These are phyloP conservation scores for Neohortaea acidophila DNA, from an alignment of 495 filamentous ascomycete genomes.

Conservation along the genomic window DNA sequence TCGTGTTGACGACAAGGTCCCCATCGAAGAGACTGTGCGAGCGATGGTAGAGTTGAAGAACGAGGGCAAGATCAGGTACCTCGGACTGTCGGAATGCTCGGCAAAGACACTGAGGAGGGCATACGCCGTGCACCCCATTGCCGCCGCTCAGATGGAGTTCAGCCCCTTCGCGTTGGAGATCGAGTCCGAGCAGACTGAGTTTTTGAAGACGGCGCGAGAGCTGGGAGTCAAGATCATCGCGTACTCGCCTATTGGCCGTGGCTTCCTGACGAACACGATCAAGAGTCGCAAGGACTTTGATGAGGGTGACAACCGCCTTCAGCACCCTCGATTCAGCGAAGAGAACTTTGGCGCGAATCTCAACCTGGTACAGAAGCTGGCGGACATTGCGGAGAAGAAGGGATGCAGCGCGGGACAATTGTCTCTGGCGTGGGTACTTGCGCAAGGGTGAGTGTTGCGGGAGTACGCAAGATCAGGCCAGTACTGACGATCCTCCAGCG, in stretches of 20 bases:
- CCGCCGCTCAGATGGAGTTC: slow-evolving; percentile 48
- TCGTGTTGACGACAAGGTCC: slow-evolving; percentile 29
- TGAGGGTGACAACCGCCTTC: slow-evolving; percentile 21
- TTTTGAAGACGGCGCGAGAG: slow-evolving; percentile 43
- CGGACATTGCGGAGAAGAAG: slow-evolving; percentile 52
- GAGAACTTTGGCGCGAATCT: slow-evolving; percentile 38
- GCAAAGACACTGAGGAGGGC: slow-evolving; percentile 43
- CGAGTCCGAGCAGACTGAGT: slow-evolving; percentile 32
- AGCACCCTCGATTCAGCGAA: slow-evolving; percentile 33
- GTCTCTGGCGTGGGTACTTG: slow-evolving; percentile 30
- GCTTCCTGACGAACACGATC: slow-evolving; percentile 45
- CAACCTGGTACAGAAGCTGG: slow-evolving; percentile 48
- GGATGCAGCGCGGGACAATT: slow-evolving; percentile 31
- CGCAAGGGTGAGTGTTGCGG: slow-evolving; percentile 33
- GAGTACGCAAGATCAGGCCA: too few species aligned
- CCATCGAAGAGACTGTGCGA: slow-evolving; percentile 46
- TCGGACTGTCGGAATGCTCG: slow-evolving; percentile 44
- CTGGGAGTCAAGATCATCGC: slow-evolving; percentile 33
- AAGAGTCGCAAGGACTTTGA: slow-evolving; percentile 30
- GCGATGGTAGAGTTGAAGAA: slow-evolving; percentile 29
- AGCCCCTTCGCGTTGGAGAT: slow-evolving; percentile 42
- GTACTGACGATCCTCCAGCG: slow-evolving; percentile 1
- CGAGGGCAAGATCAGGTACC: slow-evolving; percentile 40
- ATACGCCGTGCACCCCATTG: slow-evolving; percentile 41
- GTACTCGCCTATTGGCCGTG: slow-evolving; percentile 35